Conservation (phyloP, 1,284 basidiomycete genomes). For the Fomitopsis betulina region DNA sequence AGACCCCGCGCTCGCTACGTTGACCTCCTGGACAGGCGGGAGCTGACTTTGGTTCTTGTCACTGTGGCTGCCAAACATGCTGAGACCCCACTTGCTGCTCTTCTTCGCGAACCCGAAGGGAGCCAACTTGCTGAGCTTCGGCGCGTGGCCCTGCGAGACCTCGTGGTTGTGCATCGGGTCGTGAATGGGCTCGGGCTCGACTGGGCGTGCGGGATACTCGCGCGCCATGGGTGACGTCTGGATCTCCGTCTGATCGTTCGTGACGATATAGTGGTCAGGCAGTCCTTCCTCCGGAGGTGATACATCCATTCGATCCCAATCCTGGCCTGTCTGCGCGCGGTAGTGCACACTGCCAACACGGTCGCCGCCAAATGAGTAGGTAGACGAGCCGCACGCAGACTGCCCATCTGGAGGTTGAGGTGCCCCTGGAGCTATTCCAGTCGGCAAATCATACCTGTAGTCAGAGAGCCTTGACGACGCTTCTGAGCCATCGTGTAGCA, state of each 20-base stretch:
- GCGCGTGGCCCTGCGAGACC: constrained; percentile 33
- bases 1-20: constrained; percentile 44
- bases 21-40: constrained; percentile 68
- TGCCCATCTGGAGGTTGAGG: constrained; percentile 17
- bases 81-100: constrained; percentile 54
- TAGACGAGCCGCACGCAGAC: constrained; percentile 23
- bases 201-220: constrained; percentile 42
- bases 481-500: constrained; percentile 25
- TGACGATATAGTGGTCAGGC: constrained; percentile 34
- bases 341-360: constrained; percentile 19
- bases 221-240: constrained; percentile 48
- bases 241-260: constrained; percentile 43
- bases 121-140: constrained; percentile 51
- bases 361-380: constrained; percentile 23
- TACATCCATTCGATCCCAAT: constrained; percentile 61
- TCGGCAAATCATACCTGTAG: constrained; percentile 29
- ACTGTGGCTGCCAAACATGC: constrained; percentile 65
- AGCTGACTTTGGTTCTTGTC: constrained; percentile 56
- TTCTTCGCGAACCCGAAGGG: constrained; percentile 63
- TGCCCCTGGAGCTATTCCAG: constrained; percentile 16
- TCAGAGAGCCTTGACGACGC: constrained; percentile 34
- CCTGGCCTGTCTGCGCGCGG: constrained; percentile 18
- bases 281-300: constrained; percentile 41
- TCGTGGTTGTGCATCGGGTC: constrained; percentile 12
- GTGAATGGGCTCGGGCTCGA: constrained; percentile 34